phyloP scores from a whole-genome alignment of 805 yeast genomes.

The Yueomyces sinensis region DNA sequence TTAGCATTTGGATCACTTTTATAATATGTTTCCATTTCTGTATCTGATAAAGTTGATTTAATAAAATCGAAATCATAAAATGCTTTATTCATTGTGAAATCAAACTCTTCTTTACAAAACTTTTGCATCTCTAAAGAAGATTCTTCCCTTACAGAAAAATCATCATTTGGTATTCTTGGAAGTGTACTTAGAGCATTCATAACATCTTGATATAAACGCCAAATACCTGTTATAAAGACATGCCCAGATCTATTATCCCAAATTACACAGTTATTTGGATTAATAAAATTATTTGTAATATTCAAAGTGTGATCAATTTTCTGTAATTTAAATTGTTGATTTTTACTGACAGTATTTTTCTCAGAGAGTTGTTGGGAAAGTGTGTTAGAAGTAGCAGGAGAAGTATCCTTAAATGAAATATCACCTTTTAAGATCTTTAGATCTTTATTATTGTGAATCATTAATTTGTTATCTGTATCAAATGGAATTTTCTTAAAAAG shows the following conservation, averaged over 20 bases:
- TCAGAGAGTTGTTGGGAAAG: background rate
- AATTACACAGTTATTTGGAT: slow-evolving; percentile 51
- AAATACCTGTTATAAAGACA: slow-evolving; percentile 77
- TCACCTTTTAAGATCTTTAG: background rate
- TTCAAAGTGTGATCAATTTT: slow-evolving; percentile 13
- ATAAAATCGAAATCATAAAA: background rate
- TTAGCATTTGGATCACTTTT: background rate
- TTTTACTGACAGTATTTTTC: slow-evolving; percentile 9
- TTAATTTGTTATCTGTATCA: background rate
- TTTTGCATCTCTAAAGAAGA: background rate
- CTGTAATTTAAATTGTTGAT: slow-evolving; percentile 20
- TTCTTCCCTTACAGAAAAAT: background rate
- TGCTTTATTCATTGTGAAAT: background rate
- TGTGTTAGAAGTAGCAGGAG: background rate
- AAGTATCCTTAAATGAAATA: background rate
- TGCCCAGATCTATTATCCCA: slow-evolving; percentile 82
- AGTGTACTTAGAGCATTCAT: slow-evolving; percentile 16
- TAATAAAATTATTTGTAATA: slow-evolving; percentile 8
- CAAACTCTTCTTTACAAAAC: background rate
- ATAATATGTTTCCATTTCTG: background rate
- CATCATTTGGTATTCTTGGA: background rate
- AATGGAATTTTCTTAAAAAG: background rate
- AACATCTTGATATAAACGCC: slow-evolving; percentile 42
- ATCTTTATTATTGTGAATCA: background rate
- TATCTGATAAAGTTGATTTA: background rate